Conservation (phyloP, 257 asterid genomes). For the Solanum rostratum region DNA sequence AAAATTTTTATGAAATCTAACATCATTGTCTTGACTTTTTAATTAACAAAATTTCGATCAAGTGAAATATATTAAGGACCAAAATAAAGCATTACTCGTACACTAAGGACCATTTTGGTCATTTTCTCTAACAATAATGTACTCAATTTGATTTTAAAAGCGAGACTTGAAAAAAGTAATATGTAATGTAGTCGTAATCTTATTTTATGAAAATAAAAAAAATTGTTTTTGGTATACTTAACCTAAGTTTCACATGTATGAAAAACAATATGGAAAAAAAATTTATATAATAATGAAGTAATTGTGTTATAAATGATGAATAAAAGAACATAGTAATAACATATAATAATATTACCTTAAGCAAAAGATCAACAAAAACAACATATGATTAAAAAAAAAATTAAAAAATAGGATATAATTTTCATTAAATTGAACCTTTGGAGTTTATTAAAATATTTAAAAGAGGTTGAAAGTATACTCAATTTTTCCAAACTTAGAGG, state of each 20-base stretch:
- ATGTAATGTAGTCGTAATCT: background rate
- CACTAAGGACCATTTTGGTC: too few relatives aligned
- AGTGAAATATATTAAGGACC: too few relatives aligned
- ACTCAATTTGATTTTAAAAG: background rate
- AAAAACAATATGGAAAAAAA: background rate
- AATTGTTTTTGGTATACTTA: fast-evolving
- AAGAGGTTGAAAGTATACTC: background rate
- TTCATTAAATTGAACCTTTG: background rate
- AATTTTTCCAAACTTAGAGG: background rate
- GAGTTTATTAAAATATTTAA: too few relatives aligned
- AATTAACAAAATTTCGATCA: too few relatives aligned
- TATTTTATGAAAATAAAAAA: background rate
- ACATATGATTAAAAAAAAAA: background rate
- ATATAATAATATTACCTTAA: background rate
- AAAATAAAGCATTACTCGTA: too few relatives aligned
- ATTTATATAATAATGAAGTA: background rate
- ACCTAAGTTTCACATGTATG: background rate
- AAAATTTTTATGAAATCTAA: too few relatives aligned
- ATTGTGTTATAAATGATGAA: background rate
- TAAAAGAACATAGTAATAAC: background rate
- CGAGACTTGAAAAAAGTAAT: too few relatives aligned
- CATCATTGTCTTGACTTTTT: too few relatives aligned
- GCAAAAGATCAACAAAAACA: background rate
- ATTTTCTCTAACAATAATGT: background rate
- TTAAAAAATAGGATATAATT: background rate